These are phyloP conservation scores for Pilasporangium apinafurcum DNA, from an alignment of 352 stramenopile species.

Conservation along the genomic window DNA sequence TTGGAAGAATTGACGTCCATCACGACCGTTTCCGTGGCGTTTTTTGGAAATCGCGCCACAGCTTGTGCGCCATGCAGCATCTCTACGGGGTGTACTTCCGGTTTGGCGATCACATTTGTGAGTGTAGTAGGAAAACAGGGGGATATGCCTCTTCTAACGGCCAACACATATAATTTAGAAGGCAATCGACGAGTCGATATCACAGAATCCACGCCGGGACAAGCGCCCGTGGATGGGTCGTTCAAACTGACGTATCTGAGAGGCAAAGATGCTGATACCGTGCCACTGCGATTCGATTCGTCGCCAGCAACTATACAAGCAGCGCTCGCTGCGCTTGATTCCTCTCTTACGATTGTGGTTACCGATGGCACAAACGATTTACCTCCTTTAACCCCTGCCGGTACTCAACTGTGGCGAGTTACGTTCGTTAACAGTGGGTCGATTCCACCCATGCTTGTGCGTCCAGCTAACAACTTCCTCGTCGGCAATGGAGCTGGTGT, in stretches of 20 bases:
- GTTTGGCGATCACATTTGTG: conserved; percentile 88
- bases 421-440: conserved; percentile 90
- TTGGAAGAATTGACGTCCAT: conserved; percentile 90
- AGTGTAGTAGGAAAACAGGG: conserved; percentile 71
- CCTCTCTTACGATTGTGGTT: conserved; percentile 69
- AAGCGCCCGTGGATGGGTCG: conserved; percentile 85
- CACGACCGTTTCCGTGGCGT: conserved; percentile 77
- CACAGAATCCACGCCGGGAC: conserved; percentile 57
- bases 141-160: conserved; percentile 84
- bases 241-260: conserved; percentile 87
- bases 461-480: conserved; percentile 70
- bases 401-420: conserved; percentile 81
- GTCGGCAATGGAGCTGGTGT: conserved; percentile 84
- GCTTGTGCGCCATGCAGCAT: conserved; percentile 70
- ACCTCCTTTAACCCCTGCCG: conserved; percentile 12
- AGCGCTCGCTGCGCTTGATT: conserved; percentile 76
- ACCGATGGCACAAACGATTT: conserved; percentile 48
- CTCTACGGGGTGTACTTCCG: conserved; percentile 36
- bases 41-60: conserved; percentile 37
- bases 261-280: conserved; percentile 72
- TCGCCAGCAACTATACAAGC: conserved; percentile 42
- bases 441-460: conserved; percentile 82
- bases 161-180: conserved; percentile 83
- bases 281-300: conserved; percentile 51
- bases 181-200: conserved; percentile 89